Evolutionary conservation across 441 rosid species (phyloP).

Genomic region (Dalechampia spathulata): DNA sequence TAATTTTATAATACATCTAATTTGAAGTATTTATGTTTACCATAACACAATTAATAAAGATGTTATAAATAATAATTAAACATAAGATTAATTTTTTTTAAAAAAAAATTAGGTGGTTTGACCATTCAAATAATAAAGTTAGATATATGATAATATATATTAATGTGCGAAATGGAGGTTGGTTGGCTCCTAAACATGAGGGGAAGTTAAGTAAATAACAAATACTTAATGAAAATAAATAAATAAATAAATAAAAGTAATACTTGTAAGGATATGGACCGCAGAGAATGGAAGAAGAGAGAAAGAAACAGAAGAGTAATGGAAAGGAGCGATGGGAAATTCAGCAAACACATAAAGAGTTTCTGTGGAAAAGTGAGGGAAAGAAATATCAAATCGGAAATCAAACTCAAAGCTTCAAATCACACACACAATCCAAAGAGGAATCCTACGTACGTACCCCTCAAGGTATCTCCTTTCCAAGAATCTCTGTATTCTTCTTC

Average conservation of each 20-base stretch:
- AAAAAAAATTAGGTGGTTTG: no score
- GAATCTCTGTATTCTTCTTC: no score
- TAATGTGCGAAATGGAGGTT: constrained; percentile 3
- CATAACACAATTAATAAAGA: no score
- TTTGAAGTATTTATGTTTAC: no score
- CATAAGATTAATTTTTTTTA: no score
- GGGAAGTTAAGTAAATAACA: constrained; percentile 25
- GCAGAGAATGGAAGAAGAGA: constrained; percentile 5
- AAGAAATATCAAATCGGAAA: neutral
- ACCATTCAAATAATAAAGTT: constrained; percentile 13
- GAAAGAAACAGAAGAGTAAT: neutral
- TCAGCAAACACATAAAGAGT: neutral
- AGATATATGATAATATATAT: no score
- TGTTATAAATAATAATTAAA: no score
- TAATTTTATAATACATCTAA: no score
- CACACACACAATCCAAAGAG: neutral
- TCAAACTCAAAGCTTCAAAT: constrained; percentile 9
- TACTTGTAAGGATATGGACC: constrained; percentile 2
- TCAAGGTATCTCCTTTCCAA: constrained; percentile 13
- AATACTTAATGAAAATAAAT: no score
- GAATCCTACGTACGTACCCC: constrained; percentile 8
- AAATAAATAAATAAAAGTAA: no score
- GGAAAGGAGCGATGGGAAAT: constrained; percentile 1
- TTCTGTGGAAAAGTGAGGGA: neutral
- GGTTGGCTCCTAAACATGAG: constrained; percentile 44